Conservation (phyloP, 192 early-diverging fungal species). For the Coemansia sp. region DNA sequence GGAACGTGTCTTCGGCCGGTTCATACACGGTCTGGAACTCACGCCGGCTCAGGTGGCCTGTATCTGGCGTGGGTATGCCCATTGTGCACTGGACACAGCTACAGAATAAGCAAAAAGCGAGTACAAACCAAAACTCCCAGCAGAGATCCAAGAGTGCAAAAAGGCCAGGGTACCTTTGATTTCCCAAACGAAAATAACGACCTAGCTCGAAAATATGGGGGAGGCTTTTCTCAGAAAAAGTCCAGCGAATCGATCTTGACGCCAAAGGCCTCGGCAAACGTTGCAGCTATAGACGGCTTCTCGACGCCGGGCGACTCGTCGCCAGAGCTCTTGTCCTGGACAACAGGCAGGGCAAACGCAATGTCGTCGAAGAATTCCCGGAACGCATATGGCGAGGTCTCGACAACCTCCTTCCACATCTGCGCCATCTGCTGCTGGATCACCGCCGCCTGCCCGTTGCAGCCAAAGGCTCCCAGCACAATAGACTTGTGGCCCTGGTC, state of each 20-base stretch:
- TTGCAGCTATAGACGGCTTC: slow-evolving; percentile 15
- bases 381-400: slow-evolving; percentile 44
- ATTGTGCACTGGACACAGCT: slow-evolving; percentile 2
- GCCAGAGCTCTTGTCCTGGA: slow-evolving; percentile 8
- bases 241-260: slow-evolving; percentile 39
- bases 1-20: slow-evolving; percentile 90
- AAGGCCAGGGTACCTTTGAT: too few relatives aligned
- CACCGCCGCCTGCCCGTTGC: slow-evolving; percentile 28
- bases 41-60: slow-evolving; percentile 59
- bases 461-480: slow-evolving; percentile 48
- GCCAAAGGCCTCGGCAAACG: slow-evolving; percentile 39
- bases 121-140: too few relatives aligned
- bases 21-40: slow-evolving; percentile 78
- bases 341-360: slow-evolving; percentile 30
- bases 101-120: too few relatives aligned
- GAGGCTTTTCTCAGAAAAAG: slow-evolving; percentile 24
- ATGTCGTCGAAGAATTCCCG: slow-evolving; percentile 50
- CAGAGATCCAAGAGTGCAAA: too few relatives aligned
- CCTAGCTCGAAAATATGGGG: not conserved
- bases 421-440: slow-evolving; percentile 33
- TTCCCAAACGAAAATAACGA: too few relatives aligned
- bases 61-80: slow-evolving; percentile 67
- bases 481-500: slow-evolving; percentile 47
- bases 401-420: slow-evolving; percentile 49
- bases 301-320: slow-evolving; percentile 32